Evolutionary conservation across 345 rosid species (phyloP).

Genomic region (Geranium rotundifolium): DNA sequence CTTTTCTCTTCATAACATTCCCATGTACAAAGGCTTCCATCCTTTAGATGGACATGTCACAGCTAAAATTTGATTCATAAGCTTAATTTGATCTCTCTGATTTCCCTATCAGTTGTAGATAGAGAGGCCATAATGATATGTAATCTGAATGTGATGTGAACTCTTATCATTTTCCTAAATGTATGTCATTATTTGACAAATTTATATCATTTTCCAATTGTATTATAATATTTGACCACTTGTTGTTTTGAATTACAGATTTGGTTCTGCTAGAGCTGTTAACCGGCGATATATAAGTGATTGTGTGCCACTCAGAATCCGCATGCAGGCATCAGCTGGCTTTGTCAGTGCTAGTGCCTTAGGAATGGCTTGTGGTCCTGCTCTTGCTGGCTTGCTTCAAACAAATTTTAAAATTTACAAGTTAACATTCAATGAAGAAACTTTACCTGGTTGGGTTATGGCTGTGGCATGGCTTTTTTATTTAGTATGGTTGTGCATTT

Average conservation of each 20-base stretch:
- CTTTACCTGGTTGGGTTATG: conserved; percentile 99
- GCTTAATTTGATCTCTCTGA: too few relatives aligned
- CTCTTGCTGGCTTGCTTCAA: conserved; percentile 91
- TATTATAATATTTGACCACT: background rate
- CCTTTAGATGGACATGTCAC: background rate
- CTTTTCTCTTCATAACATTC: background rate
- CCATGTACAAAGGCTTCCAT: background rate
- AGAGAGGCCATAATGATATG: too few relatives aligned
- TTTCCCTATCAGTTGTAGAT: too few relatives aligned
- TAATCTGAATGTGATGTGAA: background rate
- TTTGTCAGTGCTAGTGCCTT: conserved; percentile 99
- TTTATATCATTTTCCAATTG: too few relatives aligned
- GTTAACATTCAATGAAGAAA: conserved; percentile 66
- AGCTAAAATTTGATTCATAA: too few relatives aligned
- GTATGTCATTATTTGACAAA: too few relatives aligned
- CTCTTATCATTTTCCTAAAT: background rate
- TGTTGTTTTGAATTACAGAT: conserved; percentile 34
- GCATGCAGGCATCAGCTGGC: conserved; percentile 98
- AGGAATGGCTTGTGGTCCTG: conserved; percentile 99
- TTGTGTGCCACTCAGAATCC: conserved; percentile 74
- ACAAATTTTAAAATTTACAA: conserved; percentile 61
- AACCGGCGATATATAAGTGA: conserved; percentile 96
- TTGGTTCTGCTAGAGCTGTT: conserved; percentile 98
- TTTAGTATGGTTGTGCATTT: conserved; percentile 73
- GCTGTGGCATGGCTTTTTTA: conserved; percentile 82